Conservation (phyloP, 345 rosid species). For the Balakata baccata region DNA sequence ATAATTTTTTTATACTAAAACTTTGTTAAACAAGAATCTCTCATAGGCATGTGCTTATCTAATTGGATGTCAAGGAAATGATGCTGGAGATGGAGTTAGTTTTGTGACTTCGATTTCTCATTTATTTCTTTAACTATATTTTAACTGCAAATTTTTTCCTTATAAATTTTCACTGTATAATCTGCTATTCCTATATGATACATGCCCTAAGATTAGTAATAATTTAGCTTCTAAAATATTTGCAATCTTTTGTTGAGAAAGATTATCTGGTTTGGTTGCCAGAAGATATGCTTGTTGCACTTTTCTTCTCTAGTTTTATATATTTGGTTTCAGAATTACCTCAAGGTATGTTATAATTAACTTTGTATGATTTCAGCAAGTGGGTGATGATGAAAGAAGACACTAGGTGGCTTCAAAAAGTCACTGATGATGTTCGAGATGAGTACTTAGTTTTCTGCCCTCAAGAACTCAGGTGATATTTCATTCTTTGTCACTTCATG, state of each 20-base stretch:
- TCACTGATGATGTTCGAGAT: conserved; percentile 76
- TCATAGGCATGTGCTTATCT: neutral
- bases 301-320: conserved; percentile 1
- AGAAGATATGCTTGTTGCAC: neutral
- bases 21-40: neutral
- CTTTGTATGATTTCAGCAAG: conserved; percentile 53
- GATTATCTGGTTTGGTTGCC: neutral
- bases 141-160: neutral
- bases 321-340: neutral
- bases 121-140: neutral
- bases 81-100: too few species aligned
- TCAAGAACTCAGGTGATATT: conserved; percentile 53
- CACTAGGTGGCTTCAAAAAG: conserved; percentile 87
- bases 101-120: too few species aligned
- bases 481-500: neutral
- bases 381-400: conserved; percentile 99
- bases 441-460: conserved; percentile 80
- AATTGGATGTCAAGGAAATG: neutral
- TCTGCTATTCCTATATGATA: neutral
- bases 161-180: neutral
- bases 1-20: neutral
- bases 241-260: neutral
- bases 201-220: neutral
- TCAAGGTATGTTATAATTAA: neutral
- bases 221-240: neutral